Base-by-base conservation (phyloP, 768 basidiomycete genomes). In the Mycena latifolia region DNA sequence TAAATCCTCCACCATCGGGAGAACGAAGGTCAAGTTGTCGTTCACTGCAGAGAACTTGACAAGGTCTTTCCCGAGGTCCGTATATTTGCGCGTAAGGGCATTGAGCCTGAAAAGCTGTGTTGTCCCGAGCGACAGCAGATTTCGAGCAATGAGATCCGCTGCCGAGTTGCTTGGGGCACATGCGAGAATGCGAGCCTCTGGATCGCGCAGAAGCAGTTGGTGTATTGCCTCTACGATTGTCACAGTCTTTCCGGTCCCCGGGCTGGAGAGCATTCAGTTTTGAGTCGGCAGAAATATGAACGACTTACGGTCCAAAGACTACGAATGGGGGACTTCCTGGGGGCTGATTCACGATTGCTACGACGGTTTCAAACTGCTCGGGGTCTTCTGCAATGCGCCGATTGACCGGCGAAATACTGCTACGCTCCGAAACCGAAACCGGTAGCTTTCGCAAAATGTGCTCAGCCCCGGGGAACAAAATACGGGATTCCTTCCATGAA, bases 141-240 rank as follows among this genome's bases (percentile, higher is more conserved):
- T 79, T 27, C 77, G 70, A 1, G 87, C 83, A 22, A 90, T 79
- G n/a, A 87, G 74, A 66, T 91, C 89, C 17, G 89, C 89, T 0
- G 89, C 89, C 2, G 87, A 87, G 75, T 91, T 91, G 76, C 84
- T 89, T 0, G 90, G 90, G 0, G 90, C 88, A 66, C 89, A 90
- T 0, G 86, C 89, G 2, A 92, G 81, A 59, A 92, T 83, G 37
- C 78, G 81, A 1, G 82, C 79, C 7, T 78, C 46, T 0, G 82
- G 80, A 65, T 87, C 70, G 11, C 62, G 63, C 14, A 69, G 71
- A 5, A 90, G 76, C 3, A 91, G 72, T 69, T 92, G 90, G 4
- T 75, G 79, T 39, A 91, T 90, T 1, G 86, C 84, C 72, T 92
- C 90, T 2, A 90, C 85, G 1, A 88, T 78, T 0, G 89, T 90